These are phyloP conservation scores for Phialophora expanda DNA, from an alignment of 2,329 filamentous ascomycete species.

Conservation along the genomic window DNA sequence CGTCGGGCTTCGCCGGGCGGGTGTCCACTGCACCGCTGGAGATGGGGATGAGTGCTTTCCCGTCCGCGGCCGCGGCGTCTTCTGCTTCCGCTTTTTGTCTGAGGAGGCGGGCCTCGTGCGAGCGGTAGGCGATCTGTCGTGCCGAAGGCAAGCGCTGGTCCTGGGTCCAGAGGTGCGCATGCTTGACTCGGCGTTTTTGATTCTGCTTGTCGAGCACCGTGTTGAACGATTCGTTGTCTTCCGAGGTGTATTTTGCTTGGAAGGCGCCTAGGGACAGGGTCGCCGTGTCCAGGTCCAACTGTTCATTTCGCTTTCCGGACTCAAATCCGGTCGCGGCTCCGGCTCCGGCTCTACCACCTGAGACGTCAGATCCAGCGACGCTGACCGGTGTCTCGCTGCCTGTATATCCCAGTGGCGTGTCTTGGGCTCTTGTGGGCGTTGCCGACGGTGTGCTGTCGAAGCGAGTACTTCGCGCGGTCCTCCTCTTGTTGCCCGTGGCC, in stretches of 20 bases:
- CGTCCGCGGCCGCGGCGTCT: slow-evolving; percentile 55
- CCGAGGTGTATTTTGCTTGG: slow-evolving; percentile 91
- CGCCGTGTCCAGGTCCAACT: slow-evolving; percentile 62
- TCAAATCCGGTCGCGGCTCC: slow-evolving; percentile 42
- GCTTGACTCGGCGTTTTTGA: slow-evolving; percentile 78
- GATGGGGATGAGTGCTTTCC: slow-evolving; percentile 63
- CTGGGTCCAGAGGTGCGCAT: slow-evolving; percentile 80
- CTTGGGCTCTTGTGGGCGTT: slow-evolving; percentile 21
- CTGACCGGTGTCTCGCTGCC: slow-evolving; percentile 63
- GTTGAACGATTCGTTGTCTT: slow-evolving; percentile 98
- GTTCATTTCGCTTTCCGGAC: slow-evolving; percentile 45
- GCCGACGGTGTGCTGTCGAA: slow-evolving; percentile 33
- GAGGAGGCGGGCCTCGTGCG: slow-evolving; percentile 65
- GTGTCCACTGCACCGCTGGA: slow-evolving; percentile 66
- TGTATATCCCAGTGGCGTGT: slow-evolving; percentile 38
- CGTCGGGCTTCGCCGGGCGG: slow-evolving; percentile 76
- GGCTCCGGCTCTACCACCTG: slow-evolving; percentile 44
- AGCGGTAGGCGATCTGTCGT: slow-evolving; percentile 63
- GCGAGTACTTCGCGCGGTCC: slow-evolving; percentile 41
- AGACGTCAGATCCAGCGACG: slow-evolving; percentile 44
- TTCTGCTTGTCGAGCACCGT: slow-evolving; percentile 90
- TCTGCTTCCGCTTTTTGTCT: slow-evolving; percentile 68
- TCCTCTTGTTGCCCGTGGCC: slow-evolving; percentile 51
- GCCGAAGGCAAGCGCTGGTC: slow-evolving; percentile 78
- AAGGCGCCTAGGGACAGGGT: slow-evolving; percentile 83